Percentiles rank a stretch among this genome's conserved stretches.
Conservation (phyloP, 2,329 filamentous ascomycete genomes). For the Ustilaginoidea virens region DNA sequence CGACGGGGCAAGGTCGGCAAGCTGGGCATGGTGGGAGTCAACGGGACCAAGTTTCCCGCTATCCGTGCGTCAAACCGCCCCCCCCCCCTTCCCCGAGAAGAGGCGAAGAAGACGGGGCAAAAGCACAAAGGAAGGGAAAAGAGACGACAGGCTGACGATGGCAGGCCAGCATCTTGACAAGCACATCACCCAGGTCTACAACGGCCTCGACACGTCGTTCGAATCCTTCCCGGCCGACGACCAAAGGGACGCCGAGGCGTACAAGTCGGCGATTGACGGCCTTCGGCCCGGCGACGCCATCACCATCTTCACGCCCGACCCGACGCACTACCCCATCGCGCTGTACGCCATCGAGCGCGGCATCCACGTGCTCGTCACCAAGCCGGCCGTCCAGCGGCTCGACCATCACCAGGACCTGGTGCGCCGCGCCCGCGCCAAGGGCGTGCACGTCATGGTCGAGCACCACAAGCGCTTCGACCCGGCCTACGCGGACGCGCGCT, state of each 20-base stretch:
- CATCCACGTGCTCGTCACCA: conserved; percentile 86
- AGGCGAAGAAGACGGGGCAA: too few species aligned
- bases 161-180: conserved; percentile 70
- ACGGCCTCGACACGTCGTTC: conserved; percentile 76
- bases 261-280: conserved; percentile 77
- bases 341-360: conserved; percentile 79
- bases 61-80: conserved; percentile 48
- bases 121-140: too few species aligned
- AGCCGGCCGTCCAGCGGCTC: conserved; percentile 78
- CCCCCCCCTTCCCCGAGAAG: conserved; percentile 3
- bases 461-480: conserved; percentile 96
- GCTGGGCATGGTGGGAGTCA: conserved; percentile 79
- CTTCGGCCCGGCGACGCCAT: conserved; percentile 73
- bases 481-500: conserved; percentile 75
- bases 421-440: conserved; percentile 52
- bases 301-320: conserved; percentile 91
- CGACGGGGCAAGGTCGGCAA: conserved; percentile 76
- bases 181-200: conserved; percentile 82
- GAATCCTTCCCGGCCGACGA: conserved; percentile 67
- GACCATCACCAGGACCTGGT: conserved; percentile 66
- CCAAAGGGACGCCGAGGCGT: conserved; percentile 59
- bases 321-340: conserved; percentile 84
- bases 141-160: too few species aligned
- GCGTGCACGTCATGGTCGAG: conserved; percentile 84
- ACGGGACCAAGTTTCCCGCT: conserved; percentile 77